Evolutionary conservation across 2,329 filamentous ascomycete genomes (phyloP).

Genomic region (Chaetomium sp.): DNA sequence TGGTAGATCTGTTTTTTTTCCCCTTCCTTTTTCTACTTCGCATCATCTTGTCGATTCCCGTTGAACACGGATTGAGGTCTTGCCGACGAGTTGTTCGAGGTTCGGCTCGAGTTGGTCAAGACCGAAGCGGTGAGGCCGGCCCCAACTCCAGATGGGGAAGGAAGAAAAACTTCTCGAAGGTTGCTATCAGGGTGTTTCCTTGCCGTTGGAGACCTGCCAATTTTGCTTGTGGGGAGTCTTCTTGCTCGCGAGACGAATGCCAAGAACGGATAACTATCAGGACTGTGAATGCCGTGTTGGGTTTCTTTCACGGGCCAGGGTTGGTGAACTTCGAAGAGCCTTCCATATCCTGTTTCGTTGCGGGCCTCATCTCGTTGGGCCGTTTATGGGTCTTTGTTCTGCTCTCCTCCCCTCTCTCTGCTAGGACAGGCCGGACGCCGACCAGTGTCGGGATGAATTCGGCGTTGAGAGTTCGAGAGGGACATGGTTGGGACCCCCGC

Average conservation of each 20-base stretch:
- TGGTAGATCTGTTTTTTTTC: not conserved
- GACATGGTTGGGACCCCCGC: conserved; percentile 1
- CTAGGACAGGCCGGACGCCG: not conserved
- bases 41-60: not conserved
- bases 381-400: not conserved
- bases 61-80: not conserved
- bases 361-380: not conserved
- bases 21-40: not conserved
- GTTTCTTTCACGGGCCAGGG: not conserved
- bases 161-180: conserved; percentile 10
- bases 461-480: not conserved
- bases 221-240: not conserved
- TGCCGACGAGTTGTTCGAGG: not conserved
- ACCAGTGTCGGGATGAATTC: not conserved
- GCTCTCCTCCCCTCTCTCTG: not conserved
- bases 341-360: not conserved
- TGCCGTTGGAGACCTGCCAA: not conserved
- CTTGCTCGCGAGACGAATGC: not conserved
- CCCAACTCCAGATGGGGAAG: not conserved
- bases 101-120: not conserved
- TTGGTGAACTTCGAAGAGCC: not conserved
- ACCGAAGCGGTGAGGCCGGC: not conserved
- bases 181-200: not conserved
- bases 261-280: conserved; percentile 3
- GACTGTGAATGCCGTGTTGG: not conserved